phyloP scores from a whole-genome alignment of 148 eudicot species.

The Nepenthes gracilis region DNA sequence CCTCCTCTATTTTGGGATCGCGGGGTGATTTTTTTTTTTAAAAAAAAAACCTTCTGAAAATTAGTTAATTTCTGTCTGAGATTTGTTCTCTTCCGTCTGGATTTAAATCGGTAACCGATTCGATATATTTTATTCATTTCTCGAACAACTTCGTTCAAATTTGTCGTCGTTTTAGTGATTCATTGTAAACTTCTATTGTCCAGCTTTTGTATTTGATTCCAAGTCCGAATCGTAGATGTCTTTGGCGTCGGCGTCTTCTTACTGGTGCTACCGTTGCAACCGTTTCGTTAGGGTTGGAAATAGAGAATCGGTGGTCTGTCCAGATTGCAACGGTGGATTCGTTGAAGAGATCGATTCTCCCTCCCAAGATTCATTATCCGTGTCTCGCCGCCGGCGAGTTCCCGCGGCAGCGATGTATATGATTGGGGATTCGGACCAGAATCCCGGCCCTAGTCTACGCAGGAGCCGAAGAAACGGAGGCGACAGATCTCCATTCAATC shows the following conservation, averaged over 20 bases:
- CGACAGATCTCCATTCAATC: conserved; percentile 34
- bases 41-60: too few species aligned
- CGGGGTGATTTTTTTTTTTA: too few species aligned
- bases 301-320: conserved; percentile 15
- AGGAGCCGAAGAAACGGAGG: conserved; percentile 15
- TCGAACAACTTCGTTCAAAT: too few species aligned
- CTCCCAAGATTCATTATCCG: conserved; percentile 7
- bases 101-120: too few species aligned
- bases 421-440: conserved; percentile 4
- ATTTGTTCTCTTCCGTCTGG: too few species aligned
- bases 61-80: too few species aligned
- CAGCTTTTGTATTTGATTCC: too few species aligned
- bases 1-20: too few species aligned
- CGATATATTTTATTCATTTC: too few species aligned
- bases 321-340: conserved; percentile 37
- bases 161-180: too few species aligned
- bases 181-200: too few species aligned
- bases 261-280: conserved; percentile 47
- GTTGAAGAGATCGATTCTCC: conserved; percentile 20
- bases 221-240: background rate
- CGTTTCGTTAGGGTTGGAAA: conserved; percentile 14
- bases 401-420: conserved; percentile 10
- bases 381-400: conserved; percentile 7
- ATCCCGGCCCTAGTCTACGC: conserved; percentile 10
- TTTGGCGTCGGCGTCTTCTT: conserved; percentile 8